Evolutionary conservation across 1,284 basidiomycete genomes (phyloP).

Genomic region (Kwoniella shivajii): DNA sequence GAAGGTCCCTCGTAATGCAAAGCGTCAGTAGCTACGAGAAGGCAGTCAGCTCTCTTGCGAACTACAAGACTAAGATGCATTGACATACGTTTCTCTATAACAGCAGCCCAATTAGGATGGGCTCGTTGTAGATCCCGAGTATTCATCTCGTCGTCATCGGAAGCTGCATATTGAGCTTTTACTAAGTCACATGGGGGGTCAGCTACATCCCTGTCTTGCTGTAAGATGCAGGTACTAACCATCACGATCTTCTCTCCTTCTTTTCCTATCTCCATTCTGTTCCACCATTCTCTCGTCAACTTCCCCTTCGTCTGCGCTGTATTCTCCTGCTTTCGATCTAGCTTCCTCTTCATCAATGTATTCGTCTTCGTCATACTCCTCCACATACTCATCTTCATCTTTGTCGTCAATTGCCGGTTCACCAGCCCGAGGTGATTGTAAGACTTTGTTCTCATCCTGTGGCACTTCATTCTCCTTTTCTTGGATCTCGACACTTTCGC

Average conservation of each 20-base stretch:
- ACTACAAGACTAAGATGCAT: neutral
- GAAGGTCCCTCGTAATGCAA: conserved; percentile 3
- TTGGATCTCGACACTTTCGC: conserved; percentile 13
- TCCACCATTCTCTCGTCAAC: neutral
- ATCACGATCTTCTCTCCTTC: conserved; percentile 5
- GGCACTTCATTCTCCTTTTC: conserved; percentile 9
- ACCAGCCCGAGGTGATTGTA: neutral
- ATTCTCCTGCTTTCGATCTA: conserved; percentile 11
- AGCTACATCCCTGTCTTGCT: too few relatives aligned
- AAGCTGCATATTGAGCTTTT: conserved; percentile 15
- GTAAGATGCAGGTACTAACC: conserved; percentile 3
- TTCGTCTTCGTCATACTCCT: conserved; percentile 14
- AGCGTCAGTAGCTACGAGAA: conserved; percentile 2
- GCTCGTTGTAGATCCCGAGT: conserved; percentile 12
- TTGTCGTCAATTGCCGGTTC: conserved; percentile 6
- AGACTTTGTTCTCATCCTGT: neutral
- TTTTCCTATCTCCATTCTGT: neutral
- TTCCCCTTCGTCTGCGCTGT: conserved; percentile 12
- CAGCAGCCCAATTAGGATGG: conserved; percentile 19
- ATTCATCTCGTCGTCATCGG: neutral
- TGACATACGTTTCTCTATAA: conserved; percentile 5
- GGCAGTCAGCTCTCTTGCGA: neutral
- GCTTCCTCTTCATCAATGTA: conserved; percentile 28
- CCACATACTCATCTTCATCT: conserved; percentile 6
- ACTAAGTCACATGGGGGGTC: neutral